phyloP scores from a whole-genome alignment of 129 eudicot species.

The Pittosporum tobira region DNA sequence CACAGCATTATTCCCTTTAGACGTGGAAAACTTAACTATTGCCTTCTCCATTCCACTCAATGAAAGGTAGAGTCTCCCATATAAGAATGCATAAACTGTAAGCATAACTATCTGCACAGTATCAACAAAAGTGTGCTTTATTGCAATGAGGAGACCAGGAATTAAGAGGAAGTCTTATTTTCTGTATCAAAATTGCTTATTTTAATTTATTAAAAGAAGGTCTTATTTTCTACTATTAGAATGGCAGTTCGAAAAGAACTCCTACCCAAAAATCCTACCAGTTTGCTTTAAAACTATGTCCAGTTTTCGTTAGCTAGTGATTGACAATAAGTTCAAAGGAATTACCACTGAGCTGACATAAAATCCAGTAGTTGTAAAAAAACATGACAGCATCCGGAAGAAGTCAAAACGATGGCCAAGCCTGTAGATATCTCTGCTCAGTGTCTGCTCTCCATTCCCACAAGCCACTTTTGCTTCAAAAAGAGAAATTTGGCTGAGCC shows the following conservation, averaged over 20 bases:
- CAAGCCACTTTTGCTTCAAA: constrained; percentile 99
- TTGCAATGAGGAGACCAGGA: not conserved
- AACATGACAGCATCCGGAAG: constrained; percentile 44
- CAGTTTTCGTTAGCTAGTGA: not conserved
- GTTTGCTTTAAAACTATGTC: not conserved
- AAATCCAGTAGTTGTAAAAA: constrained; percentile 28
- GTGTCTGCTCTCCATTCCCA: constrained; percentile 98
- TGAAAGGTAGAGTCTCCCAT: constrained; percentile 73
- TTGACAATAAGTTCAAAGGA: not conserved
- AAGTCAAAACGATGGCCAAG: constrained; percentile 98
- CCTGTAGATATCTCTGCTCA: constrained; percentile 95
- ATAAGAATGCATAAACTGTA: constrained; percentile 76
- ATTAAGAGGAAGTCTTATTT: too few relatives aligned
- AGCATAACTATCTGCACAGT: constrained; percentile 70
- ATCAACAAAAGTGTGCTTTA: constrained; percentile 5
- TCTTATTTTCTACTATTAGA: not conserved
- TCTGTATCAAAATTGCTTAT: too few relatives aligned
- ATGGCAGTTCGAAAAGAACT: not conserved
- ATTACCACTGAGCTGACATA: constrained; percentile 91
- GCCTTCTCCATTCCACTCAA: constrained; percentile 84
- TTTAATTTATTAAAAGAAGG: not conserved
- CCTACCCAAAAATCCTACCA: not conserved
- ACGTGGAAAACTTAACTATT: constrained; percentile 56
- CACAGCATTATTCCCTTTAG: constrained; percentile 62
- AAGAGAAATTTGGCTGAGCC: constrained; percentile 95